Evolutionary conservation across 2,329 filamentous ascomycete genomes (phyloP).

Genomic region (Epichloe glyceriae): DNA sequence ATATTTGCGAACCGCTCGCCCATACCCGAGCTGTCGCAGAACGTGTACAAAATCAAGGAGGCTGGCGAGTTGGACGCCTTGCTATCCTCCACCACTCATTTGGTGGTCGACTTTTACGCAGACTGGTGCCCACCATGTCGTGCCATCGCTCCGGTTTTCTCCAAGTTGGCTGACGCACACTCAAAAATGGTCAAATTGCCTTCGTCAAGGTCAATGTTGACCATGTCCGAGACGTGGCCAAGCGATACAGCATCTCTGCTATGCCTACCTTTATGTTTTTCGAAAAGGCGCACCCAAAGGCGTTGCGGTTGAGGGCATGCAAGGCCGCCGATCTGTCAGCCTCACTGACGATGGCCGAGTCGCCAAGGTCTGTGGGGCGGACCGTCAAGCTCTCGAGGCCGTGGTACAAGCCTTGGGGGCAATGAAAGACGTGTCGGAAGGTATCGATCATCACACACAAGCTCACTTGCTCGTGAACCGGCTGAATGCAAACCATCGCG

Average conservation of each 20-base stretch:
- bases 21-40: slow-evolving; percentile 26
- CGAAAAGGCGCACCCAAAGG: slow-evolving; percentile 50
- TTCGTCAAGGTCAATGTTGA: slow-evolving; percentile 12
- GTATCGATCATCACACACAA: too few relatives aligned
- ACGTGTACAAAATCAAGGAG: slow-evolving; percentile 21
- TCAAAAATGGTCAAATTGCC: slow-evolving; percentile 10
- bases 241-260: slow-evolving; percentile 66
- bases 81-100: slow-evolving; percentile 25
- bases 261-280: slow-evolving; percentile 92
- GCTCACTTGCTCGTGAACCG: too few relatives aligned
- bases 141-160: slow-evolving; percentile 31
- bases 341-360: slow-evolving; percentile 15
- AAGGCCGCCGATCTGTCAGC: slow-evolving; percentile 11
- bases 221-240: slow-evolving; percentile 25
- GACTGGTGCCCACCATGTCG: slow-evolving; percentile 39
- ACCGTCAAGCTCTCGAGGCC: slow-evolving; percentile 15
- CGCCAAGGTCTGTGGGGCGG: slow-evolving; percentile 18
- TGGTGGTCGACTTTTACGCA: slow-evolving; percentile 36
- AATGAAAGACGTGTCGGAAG: background rate
- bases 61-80: slow-evolving; percentile 23
- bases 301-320: slow-evolving; percentile 18
- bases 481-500: too few relatives aligned
- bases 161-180: slow-evolving; percentile 32
- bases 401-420: slow-evolving; percentile 14
- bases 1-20: slow-evolving; percentile 10